These are phyloP conservation scores for Candida nemodendra DNA, from an alignment of 805 yeast genomes.

Conservation along the genomic window DNA sequence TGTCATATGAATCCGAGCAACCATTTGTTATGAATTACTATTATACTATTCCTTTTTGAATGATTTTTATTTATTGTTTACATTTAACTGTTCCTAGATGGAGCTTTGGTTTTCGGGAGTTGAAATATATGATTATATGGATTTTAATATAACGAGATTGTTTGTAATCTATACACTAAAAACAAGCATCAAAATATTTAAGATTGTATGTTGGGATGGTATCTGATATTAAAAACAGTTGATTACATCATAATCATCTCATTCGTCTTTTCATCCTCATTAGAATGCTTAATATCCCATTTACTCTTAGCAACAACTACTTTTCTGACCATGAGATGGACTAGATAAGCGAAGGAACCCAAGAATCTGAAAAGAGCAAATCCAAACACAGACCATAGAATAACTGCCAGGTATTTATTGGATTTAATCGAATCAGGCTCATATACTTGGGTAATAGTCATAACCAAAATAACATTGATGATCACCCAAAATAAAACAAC, in stretches of 20 bases:
- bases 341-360: conserved; percentile 75
- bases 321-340: conserved; percentile 37
- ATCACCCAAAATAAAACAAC: conserved; percentile 96
- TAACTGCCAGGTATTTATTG: conserved; percentile 77
- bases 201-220: too few species aligned
- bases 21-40: conserved; percentile 1
- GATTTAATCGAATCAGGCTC: conserved; percentile 60
- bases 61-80: conserved; percentile 6
- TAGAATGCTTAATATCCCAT: conserved; percentile 27
- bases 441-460: conserved; percentile 86
- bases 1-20: not conserved
- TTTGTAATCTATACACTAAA: too few species aligned
- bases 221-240: not conserved
- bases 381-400: conserved; percentile 90
- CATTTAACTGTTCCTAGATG: conserved; percentile 3
- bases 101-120: not conserved
- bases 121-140: too few species aligned
- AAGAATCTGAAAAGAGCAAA: conserved; percentile 77
- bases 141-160: too few species aligned
- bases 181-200: too few species aligned
- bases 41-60: conserved; percentile 4
- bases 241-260: conserved; percentile 20
- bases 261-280: conserved; percentile 16
- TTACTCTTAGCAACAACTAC: conserved; percentile 32
- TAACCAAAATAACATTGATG: conserved; percentile 72